phyloP scores from a whole-genome alignment of 2,329 filamentous ascomycete species.

The Penicillium sp. region DNA sequence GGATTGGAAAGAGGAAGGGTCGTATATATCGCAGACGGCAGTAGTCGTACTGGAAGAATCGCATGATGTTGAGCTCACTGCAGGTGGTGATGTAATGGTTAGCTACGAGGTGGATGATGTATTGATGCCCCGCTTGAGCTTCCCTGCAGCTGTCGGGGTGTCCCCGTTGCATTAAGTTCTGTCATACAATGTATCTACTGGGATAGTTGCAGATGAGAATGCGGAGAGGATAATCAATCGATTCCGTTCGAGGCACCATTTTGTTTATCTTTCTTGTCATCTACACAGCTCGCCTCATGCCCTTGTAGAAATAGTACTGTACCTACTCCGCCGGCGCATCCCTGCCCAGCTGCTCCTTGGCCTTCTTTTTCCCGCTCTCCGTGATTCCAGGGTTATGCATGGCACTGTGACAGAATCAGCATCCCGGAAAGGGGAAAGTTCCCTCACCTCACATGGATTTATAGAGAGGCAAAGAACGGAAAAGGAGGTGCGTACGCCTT shows the following conservation, averaged over 20 bases:
- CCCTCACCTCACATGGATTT: too few relatives aligned
- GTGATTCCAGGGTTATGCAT: constrained; percentile 15
- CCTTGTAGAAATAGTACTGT: too few relatives aligned
- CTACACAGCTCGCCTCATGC: too few relatives aligned
- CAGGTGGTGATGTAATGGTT: neutral
- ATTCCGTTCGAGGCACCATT: too few relatives aligned
- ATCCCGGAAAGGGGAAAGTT: neutral
- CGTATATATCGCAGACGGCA: neutral
- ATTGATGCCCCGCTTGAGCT: neutral
- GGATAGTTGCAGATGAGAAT: too few relatives aligned
- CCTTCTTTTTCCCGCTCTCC: constrained; percentile 12
- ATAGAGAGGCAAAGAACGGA: neutral
- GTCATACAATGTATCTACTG: too few relatives aligned
- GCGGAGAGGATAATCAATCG: too few relatives aligned
- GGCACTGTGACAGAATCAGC: neutral
- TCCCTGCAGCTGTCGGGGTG: neutral
- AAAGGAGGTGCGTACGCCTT: constrained; percentile 24
- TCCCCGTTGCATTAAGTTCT: neutral
- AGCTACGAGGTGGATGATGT: neutral
- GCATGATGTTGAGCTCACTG: neutral
- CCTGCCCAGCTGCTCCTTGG: constrained; percentile 5
- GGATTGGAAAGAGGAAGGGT: neutral
- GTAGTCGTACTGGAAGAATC: neutral
- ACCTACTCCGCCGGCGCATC: constrained; percentile 13
- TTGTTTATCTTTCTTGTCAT: too few relatives aligned